Conservation (phyloP, 139 green algal genomes). For the Closterium sp. region DNA sequence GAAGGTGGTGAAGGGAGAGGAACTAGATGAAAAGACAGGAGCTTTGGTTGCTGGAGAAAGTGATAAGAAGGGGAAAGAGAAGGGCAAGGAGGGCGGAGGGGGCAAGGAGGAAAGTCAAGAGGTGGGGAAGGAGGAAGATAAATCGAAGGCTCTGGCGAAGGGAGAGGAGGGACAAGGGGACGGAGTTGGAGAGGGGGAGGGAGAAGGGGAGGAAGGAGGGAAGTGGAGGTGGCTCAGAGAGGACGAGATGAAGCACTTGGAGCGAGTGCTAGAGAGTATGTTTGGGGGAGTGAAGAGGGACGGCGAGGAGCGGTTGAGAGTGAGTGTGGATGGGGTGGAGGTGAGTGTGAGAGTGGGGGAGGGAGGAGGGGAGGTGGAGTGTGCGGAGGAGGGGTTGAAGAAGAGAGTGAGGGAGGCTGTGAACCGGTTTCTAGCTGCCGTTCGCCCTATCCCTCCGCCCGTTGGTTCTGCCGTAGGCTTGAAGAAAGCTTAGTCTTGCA, state of each 20-base stretch:
- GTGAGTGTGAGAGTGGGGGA: not conserved
- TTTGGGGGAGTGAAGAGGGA: not conserved
- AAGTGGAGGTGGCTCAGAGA: not conserved
- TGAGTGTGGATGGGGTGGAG: slow-evolving; percentile 7
- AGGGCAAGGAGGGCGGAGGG: not conserved
- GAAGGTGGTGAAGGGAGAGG: not conserved
- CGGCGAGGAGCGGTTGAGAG: not conserved
- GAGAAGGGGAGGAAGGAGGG: not conserved
- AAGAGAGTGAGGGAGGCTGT: not conserved
- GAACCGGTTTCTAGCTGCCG: not conserved
- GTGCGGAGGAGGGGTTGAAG: not conserved
- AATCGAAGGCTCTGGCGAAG: not conserved
- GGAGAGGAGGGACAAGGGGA: not conserved
- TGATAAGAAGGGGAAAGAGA: not conserved
- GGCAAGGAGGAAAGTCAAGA: not conserved
- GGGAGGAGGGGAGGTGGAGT: not conserved
- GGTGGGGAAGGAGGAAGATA: not conserved
- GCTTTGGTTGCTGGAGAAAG: not conserved
- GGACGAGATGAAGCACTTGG: not conserved
- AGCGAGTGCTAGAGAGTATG: not conserved
- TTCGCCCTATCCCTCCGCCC: not conserved
- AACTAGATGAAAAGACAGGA: not conserved
- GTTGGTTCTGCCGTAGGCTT: too few species aligned
- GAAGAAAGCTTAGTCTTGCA: too few species aligned
- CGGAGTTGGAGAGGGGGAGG: not conserved